Evolutionary conservation across 371 early-diverging fungal species (phyloP).

Genomic region (Lichtheimia corymbifera): DNA sequence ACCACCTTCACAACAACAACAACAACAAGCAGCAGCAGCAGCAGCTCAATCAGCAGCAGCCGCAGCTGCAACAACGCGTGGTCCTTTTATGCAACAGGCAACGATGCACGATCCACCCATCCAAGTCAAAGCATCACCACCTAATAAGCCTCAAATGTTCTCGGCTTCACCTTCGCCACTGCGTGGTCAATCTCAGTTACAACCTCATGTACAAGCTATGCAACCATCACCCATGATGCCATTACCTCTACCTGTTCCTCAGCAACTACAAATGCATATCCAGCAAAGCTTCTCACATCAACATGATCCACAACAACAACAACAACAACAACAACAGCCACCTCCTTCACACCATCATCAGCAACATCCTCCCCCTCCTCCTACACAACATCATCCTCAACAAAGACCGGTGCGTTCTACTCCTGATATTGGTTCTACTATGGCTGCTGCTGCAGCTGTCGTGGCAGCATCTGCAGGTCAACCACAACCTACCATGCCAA

Average conservation of each 20-base stretch:
- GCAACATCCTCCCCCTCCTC: constrained; percentile 7
- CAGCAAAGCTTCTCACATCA: constrained; percentile 23
- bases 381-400: background rate
- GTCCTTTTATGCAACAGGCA: constrained; percentile 7
- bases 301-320: constrained; percentile 15
- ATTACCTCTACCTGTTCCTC: constrained; percentile 14
- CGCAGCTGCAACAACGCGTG: background rate
- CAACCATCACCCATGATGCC: constrained; percentile 22
- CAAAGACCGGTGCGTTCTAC: background rate
- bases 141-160: constrained; percentile 19
- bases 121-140: constrained; percentile 17
- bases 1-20: no score
- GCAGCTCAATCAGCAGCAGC: constrained; percentile 9
- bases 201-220: constrained; percentile 29
- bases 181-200: constrained; percentile 33
- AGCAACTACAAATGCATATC: constrained; percentile 20
- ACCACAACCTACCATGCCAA: background rate
- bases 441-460: constrained; percentile 13
- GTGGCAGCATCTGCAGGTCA: constrained; percentile 17
- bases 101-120: constrained; percentile 4
- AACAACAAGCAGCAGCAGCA: constrained; percentile 15
- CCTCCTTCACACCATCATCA: constrained; percentile 6
- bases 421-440: constrained; percentile 12
- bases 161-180: constrained; percentile 21
- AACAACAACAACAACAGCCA: constrained; percentile 9